Base-by-base conservation (phyloP, 2,329 filamentous ascomycete genomes). In the Exserohilum turcica region DNA sequence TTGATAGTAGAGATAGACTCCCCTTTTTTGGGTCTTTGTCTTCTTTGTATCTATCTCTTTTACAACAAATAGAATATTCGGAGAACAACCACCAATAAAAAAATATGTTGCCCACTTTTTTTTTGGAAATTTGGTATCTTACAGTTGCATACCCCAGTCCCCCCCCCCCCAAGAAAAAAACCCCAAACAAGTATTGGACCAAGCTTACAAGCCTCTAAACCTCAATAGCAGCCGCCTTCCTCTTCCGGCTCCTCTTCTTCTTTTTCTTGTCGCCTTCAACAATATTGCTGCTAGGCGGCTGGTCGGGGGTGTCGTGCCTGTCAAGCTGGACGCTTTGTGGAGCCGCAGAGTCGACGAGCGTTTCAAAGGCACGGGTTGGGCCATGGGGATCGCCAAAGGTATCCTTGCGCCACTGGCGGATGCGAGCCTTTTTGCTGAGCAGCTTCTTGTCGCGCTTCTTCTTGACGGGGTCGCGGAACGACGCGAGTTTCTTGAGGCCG, bases 401-500 rank as follows among this genome's bases (percentile, higher is more conserved):
- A 33, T 88, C 85, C 68, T 83, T 81, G 42, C 86, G 85, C 94
- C 94, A 99, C 77, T 97, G 85, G 69, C 92, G 82, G 56, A 99
- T 80, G 16, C 93, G 83, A 6, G 90, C 91, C 79, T 97, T 97
- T 84, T 97, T 99, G 60, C 91, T 89, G 27, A 97, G 82, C 65
- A 85, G 84, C 81, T 96, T 96, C 78, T 87, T 86, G 71, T 99
- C 94, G 67, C 88, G 89, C 63, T 84, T 82, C 82, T 97, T 97
- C 83, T 95, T 94, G 66, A 92, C 90, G 3, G 82, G 80, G 71
- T 97, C 92, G 51, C 94, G 84, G 80, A 94, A 99, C 5, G 90
- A 82, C 4, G 93, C 92, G 54, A 97, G 84, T 78, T 97, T 97
- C 83, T 99, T 99, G 68, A 99, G 79, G 6, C 94, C 93, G 5